Conservation (phyloP, 345 rosid species). For the Citrus mangshanensis region DNA sequence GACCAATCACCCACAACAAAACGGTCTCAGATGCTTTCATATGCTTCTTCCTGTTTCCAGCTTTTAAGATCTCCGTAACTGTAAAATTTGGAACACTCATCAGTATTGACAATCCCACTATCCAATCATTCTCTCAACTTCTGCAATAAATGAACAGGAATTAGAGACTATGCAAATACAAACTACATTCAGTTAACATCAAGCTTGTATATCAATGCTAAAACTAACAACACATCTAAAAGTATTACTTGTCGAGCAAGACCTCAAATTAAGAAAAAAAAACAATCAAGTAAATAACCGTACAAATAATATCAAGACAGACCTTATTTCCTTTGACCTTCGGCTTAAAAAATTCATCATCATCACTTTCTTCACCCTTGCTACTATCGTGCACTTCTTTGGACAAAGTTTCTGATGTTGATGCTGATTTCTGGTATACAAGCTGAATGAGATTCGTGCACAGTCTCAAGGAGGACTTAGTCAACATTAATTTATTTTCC, state of each 20-base stretch:
- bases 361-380: slow-evolving; percentile 61
- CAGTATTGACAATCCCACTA: slow-evolving; percentile 38
- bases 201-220: neutral
- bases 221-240: neutral
- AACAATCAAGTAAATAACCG: neutral
- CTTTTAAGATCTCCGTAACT: slow-evolving; percentile 43
- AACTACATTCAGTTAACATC: neutral
- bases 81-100: slow-evolving; percentile 76
- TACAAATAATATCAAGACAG: slow-evolving; percentile 13
- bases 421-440: slow-evolving; percentile 61
- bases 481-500: slow-evolving; percentile 86
- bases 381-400: slow-evolving; percentile 38
- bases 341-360: slow-evolving; percentile 80
- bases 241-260: neutral
- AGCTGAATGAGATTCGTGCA: slow-evolving; percentile 66
- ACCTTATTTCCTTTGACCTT: slow-evolving; percentile 77
- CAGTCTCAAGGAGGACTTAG: slow-evolving; percentile 54
- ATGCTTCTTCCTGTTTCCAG: slow-evolving; percentile 71
- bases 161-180: neutral
- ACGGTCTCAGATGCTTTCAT: slow-evolving; percentile 74
- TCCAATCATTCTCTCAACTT: slow-evolving; percentile 39
- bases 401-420: slow-evolving; percentile 29
- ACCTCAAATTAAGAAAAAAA: neutral
- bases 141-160: slow-evolving; percentile 35
- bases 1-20: slow-evolving; percentile 91